Base-by-base conservation (phyloP, 257 asterid species). In the Przewalskia tangutica region DNA sequence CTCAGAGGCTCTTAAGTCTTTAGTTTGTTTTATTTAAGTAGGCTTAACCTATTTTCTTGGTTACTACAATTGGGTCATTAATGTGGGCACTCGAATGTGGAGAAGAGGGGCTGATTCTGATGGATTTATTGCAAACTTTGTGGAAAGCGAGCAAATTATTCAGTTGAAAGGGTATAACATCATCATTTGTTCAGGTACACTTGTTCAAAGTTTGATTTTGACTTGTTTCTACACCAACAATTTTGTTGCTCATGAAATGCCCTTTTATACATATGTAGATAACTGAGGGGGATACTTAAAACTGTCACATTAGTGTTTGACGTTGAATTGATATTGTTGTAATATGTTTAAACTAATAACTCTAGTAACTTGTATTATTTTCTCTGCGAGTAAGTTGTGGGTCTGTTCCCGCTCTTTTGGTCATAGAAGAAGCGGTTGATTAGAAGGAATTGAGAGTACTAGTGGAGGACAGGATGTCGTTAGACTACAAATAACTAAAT, bases 91-190 rank as follows among this genome's bases (percentile, higher is more conserved):
- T 71, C 89, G 98, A 83, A 89, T 96, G 99, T 96, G 99, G 99
- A 91, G 94, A 88, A 94, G 99, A 90, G 98, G 99, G 79, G 98
- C 98, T 86, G 97, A 94, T 89, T 87, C 93, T 83, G 98, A 96
- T 89, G 98, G 99, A 71, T 94, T 84, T 85, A 98, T 94, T 82
- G 98, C 99, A 67, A 96, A 96, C 82, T 96, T 96, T 82, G 95
- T 96, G 84, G 99, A 96, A 91, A 89, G 92, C 73, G 99, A 96
- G 88, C 98, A 96, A 85, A 90, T 93, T 80, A 73, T 96, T 42
- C 94, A 91, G 85, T 73, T 85, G 81, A 93, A 92, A 71, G 97
- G 97, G 80, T 40, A 81, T 71, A 1, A 91, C 90, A 76, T 94
- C 98, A 81, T 92, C 99, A 80, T 94, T 92, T 85, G 84, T 96